A percentile compares a stretch with the other conserved stretches of the same genome.
Conservation (phyloP, 2,329 filamentous ascomycete species). For the Tricladium varicosporioides region DNA sequence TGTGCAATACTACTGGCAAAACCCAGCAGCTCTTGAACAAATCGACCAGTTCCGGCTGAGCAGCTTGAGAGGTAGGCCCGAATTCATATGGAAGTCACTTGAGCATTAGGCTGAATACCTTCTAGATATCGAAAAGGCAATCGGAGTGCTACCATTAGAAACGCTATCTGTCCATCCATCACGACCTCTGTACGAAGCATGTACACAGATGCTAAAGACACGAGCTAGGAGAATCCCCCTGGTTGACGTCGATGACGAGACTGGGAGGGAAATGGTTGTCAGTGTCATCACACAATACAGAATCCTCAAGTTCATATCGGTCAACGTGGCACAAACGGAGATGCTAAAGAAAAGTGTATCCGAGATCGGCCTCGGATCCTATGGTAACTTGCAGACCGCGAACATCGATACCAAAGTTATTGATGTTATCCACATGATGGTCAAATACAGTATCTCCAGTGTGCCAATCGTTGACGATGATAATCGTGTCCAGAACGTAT, state of each 20-base stretch:
- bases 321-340: conserved; percentile 84
- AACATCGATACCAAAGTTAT: conserved; percentile 89
- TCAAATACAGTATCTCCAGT: conserved; percentile 89
- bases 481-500: conserved; percentile 82
- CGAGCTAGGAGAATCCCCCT: conserved; percentile 91
- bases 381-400: conserved; percentile 75
- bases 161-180: conserved; percentile 95
- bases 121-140: conserved; percentile 89
- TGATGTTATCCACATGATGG: conserved; percentile 90
- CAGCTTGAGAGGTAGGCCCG: conserved; percentile 74
- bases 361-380: conserved; percentile 84
- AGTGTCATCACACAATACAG: conserved; percentile 98
- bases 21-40: conserved; percentile 82
- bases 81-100: neutral
- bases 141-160: conserved; percentile 87
- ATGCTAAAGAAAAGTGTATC: conserved; percentile 82
- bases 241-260: conserved; percentile 92
- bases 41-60: conserved; percentile 93
- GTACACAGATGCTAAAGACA: conserved; percentile 89
- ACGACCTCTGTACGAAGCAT: conserved; percentile 89
- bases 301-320: conserved; percentile 97
- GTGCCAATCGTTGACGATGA: conserved; percentile 87
- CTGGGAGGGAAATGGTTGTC: conserved; percentile 85
- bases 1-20: conserved; percentile 98
- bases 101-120: conserved; percentile 17